These are phyloP conservation scores for Vigna reflexopilosa DNA, from an alignment of 306 rosid genomes.

Conservation along the genomic window DNA sequence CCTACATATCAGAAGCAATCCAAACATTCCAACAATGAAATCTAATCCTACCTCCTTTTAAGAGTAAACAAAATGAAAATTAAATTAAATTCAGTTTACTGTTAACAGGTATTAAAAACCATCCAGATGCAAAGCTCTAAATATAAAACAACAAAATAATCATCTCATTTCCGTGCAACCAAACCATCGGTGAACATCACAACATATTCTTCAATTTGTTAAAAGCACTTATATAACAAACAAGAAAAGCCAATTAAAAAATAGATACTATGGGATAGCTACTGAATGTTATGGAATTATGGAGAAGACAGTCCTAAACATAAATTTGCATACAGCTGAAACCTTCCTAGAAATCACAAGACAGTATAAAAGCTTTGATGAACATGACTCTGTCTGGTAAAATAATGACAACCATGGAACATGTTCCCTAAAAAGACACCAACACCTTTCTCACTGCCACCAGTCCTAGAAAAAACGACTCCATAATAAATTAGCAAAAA, in stretches of 20 bases:
- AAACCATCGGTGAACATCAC: background rate
- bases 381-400: background rate
- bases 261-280: background rate
- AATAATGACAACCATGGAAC: slow-evolving; percentile 9
- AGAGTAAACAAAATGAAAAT: slow-evolving; percentile 33
- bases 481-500: background rate
- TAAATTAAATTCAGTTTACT: slow-evolving; percentile 1
- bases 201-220: background rate
- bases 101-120: background rate
- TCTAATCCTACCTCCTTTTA: slow-evolving; percentile 28
- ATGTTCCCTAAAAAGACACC: slow-evolving; percentile 9
- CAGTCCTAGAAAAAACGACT: background rate
- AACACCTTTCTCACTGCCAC: slow-evolving; percentile 8
- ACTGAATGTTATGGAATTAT: background rate
- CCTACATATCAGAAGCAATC: slow-evolving; percentile 9
- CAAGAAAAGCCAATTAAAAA: background rate
- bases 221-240: background rate
- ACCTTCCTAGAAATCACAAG: slow-evolving; percentile 5
- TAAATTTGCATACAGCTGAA: slow-evolving; percentile 12
- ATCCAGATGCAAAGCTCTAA: slow-evolving; percentile 17
- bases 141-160: slow-evolving; percentile 4
- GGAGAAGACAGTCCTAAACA: slow-evolving; percentile 11
- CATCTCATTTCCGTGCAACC: background rate
- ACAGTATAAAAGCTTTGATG: background rate
- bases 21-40: slow-evolving; percentile 23